Base-by-base conservation (phyloP, 768 basidiomycete species). In the Glaciozyma martinii region DNA sequence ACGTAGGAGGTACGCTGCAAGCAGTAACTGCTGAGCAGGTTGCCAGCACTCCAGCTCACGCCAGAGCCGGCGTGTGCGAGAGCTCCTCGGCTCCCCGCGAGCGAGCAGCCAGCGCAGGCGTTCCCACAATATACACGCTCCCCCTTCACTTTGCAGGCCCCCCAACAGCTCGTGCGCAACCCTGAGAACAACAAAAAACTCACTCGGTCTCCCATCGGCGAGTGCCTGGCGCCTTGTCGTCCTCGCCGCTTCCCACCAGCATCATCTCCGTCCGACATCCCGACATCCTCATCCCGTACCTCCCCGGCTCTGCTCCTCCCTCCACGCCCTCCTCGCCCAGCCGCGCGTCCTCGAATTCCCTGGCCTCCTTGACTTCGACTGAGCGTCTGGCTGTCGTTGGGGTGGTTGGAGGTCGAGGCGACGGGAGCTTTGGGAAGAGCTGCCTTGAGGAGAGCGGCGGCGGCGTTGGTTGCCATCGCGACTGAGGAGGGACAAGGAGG, bases 131-230 rank as follows among this genome's bases (percentile, higher is more conserved):
- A 27, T 52, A 27, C n/a, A n/a, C 10, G 33, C 40, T n/a, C 13
- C 10, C 6, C 37, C 37, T 1, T 1, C 23, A 5, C 37, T 8
- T 25, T 23, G 4, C 12, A 16, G 30, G 42, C n/a, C 37, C 16
- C 33, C 18, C n/a, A 27, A 25, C 25, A 27, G 37, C 27, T 40
- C 15, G 18, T 29, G 16, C 25, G 18, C 43, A 57, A 13, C 29
- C 13, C 5, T 10, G 23, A 1, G 33, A 18, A 12, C 54, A 30
- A 40, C 27, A 32, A 40, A 25, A 5, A 32, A 33, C 66, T 56
- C 27, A 67, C 66, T 15, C 68, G 19, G 18, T 70, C 62, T 43
- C 68, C 68, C 68, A 70, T 70, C 3, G 68, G 68, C 65, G 23
- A 13, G 37, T 58, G 40, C 56, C 56, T 10, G 40, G n/a, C 27